Base-by-base conservation (phyloP, 2,329 filamentous ascomycete genomes). In the Microdochium trichocladiopsis region DNA sequence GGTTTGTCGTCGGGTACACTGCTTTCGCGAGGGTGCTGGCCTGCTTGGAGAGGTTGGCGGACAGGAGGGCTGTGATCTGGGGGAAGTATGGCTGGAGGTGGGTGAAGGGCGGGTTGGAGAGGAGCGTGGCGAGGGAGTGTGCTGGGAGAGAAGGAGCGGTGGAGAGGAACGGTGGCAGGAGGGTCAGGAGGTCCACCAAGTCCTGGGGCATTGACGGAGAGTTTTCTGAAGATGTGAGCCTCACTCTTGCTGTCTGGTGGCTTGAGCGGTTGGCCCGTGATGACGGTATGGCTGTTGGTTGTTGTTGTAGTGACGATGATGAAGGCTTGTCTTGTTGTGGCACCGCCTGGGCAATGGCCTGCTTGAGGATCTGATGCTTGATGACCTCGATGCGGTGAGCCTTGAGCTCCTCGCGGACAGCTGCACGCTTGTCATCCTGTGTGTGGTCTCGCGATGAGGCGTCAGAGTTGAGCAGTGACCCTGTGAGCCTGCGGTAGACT, bases 401-500 rank as follows among this genome's bases (percentile, higher is more conserved):
- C 50, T 73, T 70, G 11, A 84, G 70, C 57, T 78, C 82, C 61
- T 81, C 68, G 43, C 69, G 70, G 2, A 78, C 71, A 2, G 69
- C 69, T 52, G 75, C 71, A 22, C 77, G 72, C 60, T 81, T 74
- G 56, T 76, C 75, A 16, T 72, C 72, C 2, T 69, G 67, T n/a
- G 72, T 67, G 57, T 77, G 72, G n/a, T 72, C 67, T 60, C 73
- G 80, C 2, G 79, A 81, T 9, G 82, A 80, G 2, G 78, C 81
- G 64, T 84, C 78, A 0, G 75, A 65, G 56, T 82, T 80, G 4
- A 86, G 72, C 24, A 84, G 63, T 2, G 70, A 70, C 1, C 72
- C 76, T 6, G 76, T 79, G 47, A 86, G 69, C 12, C 72, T 78
- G 16, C 67, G 71, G 64, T 85, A 81, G 4, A 86, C 72, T 31